Evolutionary conservation across 345 rosid species (phyloP), one percentile per base, ranked within the genome.

Genomic region (Gossypium herbaceum): DNA sequence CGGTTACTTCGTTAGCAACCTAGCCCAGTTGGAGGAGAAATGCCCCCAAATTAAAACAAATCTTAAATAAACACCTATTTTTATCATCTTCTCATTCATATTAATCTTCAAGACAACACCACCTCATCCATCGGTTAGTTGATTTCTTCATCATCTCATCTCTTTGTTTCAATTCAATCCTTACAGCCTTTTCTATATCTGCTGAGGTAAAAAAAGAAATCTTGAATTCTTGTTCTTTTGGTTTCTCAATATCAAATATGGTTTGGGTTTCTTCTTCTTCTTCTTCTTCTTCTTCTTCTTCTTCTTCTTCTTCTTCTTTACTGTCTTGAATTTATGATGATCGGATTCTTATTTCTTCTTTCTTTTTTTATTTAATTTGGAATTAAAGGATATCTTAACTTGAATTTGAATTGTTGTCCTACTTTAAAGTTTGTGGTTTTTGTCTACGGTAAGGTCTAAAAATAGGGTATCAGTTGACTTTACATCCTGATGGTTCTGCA

Each of bases 401-500:
- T 64, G 2, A 63, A 34, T 7, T 39, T 64, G 24, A 64, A 9
- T 39, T 9, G 9, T 2, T 9, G 7, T 39, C 34, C 1, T 7
- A 61, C 68, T 39, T 64, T 39, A 20, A 44, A 4, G 20, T 44
- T 20, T 24, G 2, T 20, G 51, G 8, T 19, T 41, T n/a, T 39
- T 17, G 48, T n/a, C 3, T 11, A 11, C 11, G 25, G 9, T 19
- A 16, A 51, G 51, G 5, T 57, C 15, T 69, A 68, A 69, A 24
- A 56, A 0, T 22, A 22, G 64, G 63, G 59, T 75, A 44, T 45
- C 11, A 12, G 25, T 25, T 59, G 27, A 22, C 73, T 54, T 70
- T 17, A 24, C 50, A 51, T 59, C 45, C 47, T 56, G 41, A 15
- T 6, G 63, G 22, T 71, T 75, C 22, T 73, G 74, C 73, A 73